Evolutionary conservation across 306 rosid genomes (phyloP), one percentile per base, ranked within the genome.

Genomic region (Gleditsia sinensis): DNA sequence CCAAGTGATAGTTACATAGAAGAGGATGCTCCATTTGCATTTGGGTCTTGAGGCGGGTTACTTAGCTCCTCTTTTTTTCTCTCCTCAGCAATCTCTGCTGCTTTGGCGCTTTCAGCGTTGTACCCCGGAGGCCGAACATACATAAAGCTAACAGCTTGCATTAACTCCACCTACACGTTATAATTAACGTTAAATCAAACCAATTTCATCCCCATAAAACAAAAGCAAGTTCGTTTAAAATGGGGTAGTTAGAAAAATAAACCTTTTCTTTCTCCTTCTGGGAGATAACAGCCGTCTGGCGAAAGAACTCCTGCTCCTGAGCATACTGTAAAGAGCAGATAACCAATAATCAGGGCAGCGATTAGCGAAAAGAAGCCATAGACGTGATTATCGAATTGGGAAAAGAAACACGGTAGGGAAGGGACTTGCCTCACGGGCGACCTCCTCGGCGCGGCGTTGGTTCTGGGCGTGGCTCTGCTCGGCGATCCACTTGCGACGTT

Each of bases 71-170:
- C 87, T 37, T 3, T 79, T 58, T 45, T 84, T 76, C 32, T 78
- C 76, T 89, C 94, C 57, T 86, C 96, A 14, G 89, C 87, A 72
- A 89, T 51, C 83, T 91, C 98, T 0, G 97, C 96, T 70, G 97
- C 98, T 81, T 89, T 91, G 40, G 98, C 98, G 72, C 96, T 91
- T 39, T 94, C 97, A 23, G 98, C 84, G 43, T 91, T 86, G 87
- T 91, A 94, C 55, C 98, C 97, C 0, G 97, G 98, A 11, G 97
- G 98, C 16, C 96, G 97, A 74, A 91, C 98, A 84, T 94, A 94
- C 98, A 94, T 94, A 76, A 94, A 94, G 86, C 97, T 91, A 70
- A 94, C 97, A 73, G 97, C 97, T 82, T 89, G 92, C 97, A 94
- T 91, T 2, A 87, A 78, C 85, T 94, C 98, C 86, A 91, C 82